A percentile compares a stretch with the other conserved stretches of the same genome.
Conservation (phyloP, 257 asterid genomes). For the Nicotiana obtusifolia region DNA sequence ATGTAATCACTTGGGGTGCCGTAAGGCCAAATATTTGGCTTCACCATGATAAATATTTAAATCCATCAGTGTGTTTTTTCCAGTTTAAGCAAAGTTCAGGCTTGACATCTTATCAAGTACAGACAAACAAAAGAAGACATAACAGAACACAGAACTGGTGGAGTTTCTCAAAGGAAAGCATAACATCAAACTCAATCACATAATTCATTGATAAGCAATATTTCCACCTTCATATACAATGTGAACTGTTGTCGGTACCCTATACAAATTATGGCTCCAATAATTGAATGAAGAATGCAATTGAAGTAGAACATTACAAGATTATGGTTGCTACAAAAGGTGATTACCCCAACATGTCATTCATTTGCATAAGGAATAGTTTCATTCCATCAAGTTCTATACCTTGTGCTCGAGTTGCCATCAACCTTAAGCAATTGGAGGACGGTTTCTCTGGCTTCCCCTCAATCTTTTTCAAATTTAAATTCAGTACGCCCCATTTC, state of each 20-base stretch:
- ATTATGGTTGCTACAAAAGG: neutral
- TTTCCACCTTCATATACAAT: neutral
- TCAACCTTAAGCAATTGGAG: neutral
- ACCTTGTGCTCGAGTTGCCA: neutral
- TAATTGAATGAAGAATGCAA: neutral
- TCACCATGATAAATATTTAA: neutral
- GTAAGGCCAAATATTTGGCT: neutral
- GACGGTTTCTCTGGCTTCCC: neutral
- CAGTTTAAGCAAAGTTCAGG: neutral
- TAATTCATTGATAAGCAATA: neutral
- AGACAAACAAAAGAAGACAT: neutral
- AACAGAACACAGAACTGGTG: neutral
- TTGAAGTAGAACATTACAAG: neutral
- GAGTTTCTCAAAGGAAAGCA: neutral
- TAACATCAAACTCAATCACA: neutral
- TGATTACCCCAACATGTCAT: neutral
- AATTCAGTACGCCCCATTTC: neutral
- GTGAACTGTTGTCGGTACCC: neutral
- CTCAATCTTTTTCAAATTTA: neutral
- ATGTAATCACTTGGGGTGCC: neutral
- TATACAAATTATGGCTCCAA: constrained; percentile 6
- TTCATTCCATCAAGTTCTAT: neutral
- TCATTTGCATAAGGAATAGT: neutral
- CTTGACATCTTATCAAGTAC: neutral
- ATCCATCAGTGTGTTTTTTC: neutral